Evolutionary conservation across 805 yeast genomes (phyloP), one percentile per base, ranked within the genome.

Genomic region (Saccharomycopsis javanensis): DNA sequence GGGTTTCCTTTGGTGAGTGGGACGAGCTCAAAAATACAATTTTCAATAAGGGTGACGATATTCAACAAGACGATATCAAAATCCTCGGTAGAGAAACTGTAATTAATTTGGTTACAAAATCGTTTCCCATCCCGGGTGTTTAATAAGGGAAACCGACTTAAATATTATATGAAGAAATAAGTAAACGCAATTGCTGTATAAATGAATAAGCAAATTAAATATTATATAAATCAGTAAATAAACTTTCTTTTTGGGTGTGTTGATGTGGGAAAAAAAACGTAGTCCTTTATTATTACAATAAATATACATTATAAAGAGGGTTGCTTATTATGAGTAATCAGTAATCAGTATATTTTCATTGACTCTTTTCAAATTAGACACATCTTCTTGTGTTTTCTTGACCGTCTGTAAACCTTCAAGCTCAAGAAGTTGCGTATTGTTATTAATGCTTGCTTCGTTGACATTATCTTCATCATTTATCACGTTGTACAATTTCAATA

Each of bases 1-100:
- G 65, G 52, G 67, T 68, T 54, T 62, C 63, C 10, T 69, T 68
- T 57, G 64, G 63, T n/a, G 64, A 68, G 16, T 70, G 73, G 73
- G 64, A 64, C n/a, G 63, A 64, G 16, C 61, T 68, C 25, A 64
- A 61, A 34, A 71, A 72, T 15, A 62, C 64, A 53, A 60, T 70
- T 15, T 56, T 60, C 61, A 79, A 79, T n/a, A 46, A 57, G 6
- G 48, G 48, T 7, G 48, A 42, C 15, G 48, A 42, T n/a, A 42
- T 28, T 20, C 48, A 42, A 20, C 48, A 10, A 25, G 48, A 42
- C 18, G 48, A 42, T 42, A 42, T 42, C 11, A 42, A 42, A 10
- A 42, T 42, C 5, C 48, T 42, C 23, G 48, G 48, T 2, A 42
- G 48, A 42, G 48, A 42, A 6, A 42, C 48, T 10, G 48, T 42